Conservation (phyloP, 1,139 yeast species). For the Candida sojae region DNA sequence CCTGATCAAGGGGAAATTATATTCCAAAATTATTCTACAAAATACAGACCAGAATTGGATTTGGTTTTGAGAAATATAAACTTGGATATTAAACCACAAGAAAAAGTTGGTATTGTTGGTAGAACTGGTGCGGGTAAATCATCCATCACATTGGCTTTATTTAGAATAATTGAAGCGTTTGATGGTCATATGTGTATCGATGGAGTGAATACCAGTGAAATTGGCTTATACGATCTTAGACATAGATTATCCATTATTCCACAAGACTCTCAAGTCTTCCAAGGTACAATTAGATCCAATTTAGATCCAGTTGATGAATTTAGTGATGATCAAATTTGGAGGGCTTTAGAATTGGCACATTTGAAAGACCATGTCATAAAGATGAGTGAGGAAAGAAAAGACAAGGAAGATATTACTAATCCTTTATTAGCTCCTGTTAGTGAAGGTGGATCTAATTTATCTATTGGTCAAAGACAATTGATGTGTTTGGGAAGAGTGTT, state of each 20-base stretch:
- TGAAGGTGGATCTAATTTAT: constrained; percentile 39
- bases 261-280: constrained; percentile 95
- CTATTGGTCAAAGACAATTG: constrained; percentile 40
- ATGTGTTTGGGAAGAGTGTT: constrained; percentile 40
- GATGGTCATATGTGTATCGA: constrained; percentile 78
- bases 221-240: constrained; percentile 85
- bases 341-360: constrained; percentile 81
- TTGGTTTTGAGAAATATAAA: constrained; percentile 74
- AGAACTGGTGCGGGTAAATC: constrained; percentile 98
- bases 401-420: constrained; percentile 28
- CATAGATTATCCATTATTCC: constrained; percentile 89
- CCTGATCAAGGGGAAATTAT: constrained; percentile 73
- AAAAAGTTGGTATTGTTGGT: constrained; percentile 93
- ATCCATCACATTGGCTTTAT: constrained; percentile 83
- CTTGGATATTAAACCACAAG: constrained; percentile 68
- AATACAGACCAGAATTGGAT: constrained; percentile 84
- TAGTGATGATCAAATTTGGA: constrained; percentile 82
- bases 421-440: constrained; percentile 65
- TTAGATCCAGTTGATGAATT: constrained; percentile 78
- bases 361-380: constrained; percentile 69
- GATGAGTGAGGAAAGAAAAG: constrained; percentile 44
- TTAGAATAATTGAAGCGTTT: constrained; percentile 84
- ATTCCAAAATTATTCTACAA: constrained; percentile 76
- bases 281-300: constrained; percentile 86
- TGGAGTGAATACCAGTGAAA: constrained; percentile 60